These are phyloP conservation scores for Piper longum DNA, from an alignment of 164 flowering plant genomes.

Conservation along the genomic window DNA sequence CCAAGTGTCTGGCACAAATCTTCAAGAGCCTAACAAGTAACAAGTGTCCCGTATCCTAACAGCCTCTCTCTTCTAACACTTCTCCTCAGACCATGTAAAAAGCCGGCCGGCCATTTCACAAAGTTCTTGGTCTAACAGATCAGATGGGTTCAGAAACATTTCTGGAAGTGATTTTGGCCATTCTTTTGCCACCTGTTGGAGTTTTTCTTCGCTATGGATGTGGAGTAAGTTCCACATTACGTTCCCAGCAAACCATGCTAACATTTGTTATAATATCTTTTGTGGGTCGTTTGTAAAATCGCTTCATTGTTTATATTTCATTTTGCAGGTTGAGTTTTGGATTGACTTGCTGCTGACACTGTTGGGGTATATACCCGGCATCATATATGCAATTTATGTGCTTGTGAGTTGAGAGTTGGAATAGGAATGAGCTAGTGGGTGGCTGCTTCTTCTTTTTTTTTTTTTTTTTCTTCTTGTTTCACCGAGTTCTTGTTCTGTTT, in stretches of 20 bases:
- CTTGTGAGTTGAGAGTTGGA: conserved; percentile 5
- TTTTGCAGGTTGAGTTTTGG: conserved; percentile 44
- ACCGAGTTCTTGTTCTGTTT: too few species aligned
- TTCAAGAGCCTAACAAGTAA: too few species aligned
- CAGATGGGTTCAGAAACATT: conserved; percentile 60
- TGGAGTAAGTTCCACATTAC: conserved; percentile 21
- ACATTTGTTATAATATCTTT: too few species aligned
- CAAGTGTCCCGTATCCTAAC: neutral
- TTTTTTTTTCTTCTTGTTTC: too few species aligned
- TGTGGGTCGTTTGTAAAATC: neutral
- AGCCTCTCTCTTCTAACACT: neutral
- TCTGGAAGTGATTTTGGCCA: conserved; percentile 53
- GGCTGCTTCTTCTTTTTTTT: neutral
- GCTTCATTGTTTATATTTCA: neutral
- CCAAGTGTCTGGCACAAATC: too few species aligned
- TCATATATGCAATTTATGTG: conserved; percentile 31
- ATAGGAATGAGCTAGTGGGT: neutral
- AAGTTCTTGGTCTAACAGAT: neutral
- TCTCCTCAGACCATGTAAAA: neutral
- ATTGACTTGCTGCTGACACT: conserved; percentile 28
- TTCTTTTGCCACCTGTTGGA: conserved; percentile 60
- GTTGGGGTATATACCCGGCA: conserved; percentile 17
- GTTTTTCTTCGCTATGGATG: conserved; percentile 49
- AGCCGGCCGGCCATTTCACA: neutral
- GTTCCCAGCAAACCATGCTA: neutral